Evolutionary conservation across 2,329 filamentous ascomycete species (phyloP), one percentile per base, ranked within the genome.

Genomic region (Parafenestella ontariensis): DNA sequence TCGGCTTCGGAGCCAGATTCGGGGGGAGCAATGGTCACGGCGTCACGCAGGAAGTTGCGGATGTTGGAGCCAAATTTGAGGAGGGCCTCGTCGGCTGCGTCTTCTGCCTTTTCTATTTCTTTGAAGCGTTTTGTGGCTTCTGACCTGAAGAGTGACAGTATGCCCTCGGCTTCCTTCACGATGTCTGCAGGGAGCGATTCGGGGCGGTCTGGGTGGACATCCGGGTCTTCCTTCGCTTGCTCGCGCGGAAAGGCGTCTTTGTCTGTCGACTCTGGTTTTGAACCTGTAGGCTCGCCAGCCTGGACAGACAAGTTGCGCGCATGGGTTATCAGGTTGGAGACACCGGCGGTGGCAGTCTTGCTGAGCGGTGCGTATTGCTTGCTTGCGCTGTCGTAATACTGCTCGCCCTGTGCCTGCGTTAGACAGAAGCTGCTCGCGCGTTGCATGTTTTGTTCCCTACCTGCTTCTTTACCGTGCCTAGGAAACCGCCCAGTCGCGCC

Each of bases 41-140:
- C 95, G 63, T 99, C 94, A 47, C 89, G 87, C 58, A 99, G 81
- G 78, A 96, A 98, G 76, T 94, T 90, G 33, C 91, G 85, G 44
- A 99, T 87, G 67, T 95, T 97, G 54, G 87, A 87, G 20, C 95
- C 95, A 69, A 98, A 97, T 62, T 91, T 91, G 64, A 98, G 80
- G 9, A 99, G 85, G 0, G 95, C 95, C 76, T 98, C 95, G 74
- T 99, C 95, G 7, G 95, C 95, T 3, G 94, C 94, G 71, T 98
- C 94, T 77, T 99, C 95, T 11, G 94, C 95, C 65, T 87, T 87
- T 71, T 97, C 91, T 18, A 98, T 88, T 55, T 97, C 92, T 70
- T 91, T 95, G 54, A 98, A 80, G 43, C 92, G 86, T 77, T 92
- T 92, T 23, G 90, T 82, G 4, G 92, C 92, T 77, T 96, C 91